Evolutionary conservation across 331 rosid species (phyloP), one percentile per base, ranked within the genome.

Genomic region (Dryas integrifolia): DNA sequence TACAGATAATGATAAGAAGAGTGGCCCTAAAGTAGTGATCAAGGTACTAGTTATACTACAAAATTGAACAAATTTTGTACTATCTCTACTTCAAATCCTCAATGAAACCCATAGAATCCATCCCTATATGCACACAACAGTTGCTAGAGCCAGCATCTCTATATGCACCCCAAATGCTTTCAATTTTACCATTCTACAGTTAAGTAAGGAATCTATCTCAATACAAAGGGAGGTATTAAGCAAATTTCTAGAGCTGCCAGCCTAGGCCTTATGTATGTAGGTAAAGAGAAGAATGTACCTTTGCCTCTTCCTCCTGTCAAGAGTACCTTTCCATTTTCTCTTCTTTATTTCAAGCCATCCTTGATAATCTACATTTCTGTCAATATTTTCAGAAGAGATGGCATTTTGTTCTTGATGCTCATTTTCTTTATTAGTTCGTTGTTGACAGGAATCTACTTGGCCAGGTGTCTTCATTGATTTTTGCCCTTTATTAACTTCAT

Each of bases 301-400:
- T 77, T 70, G 96, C 82, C 67, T 91, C 87, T 91, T 94, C 86
- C 92, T 91, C 79, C 61, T 88, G 76, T 84, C 86, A 75, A 91
- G 81, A 71, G 77, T 85, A 80, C 76, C 69, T 86, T 89, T 89
- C 98, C 98, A 94, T 80, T 76, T 89, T 68, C 90, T 81, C 86
- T 94, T 94, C 87, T 91, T 89, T 49, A 77, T 75, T 85, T 88
- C 89, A 84, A 94, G 98, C 98, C 98, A 94, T 67, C 93, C 92
- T 79, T 85, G 91, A 83, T 94, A 94, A 87, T 94, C 97, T 49
- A 89, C 85, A 73, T 72, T 80, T 84, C 69, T 81, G 82, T 88
- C 98, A 64, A 91, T 76, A 66, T 73, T 65, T 84, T 84, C 90
- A 69, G 49, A 72, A 73, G 65, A 51, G 65, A 58, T 21, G 13